phyloP scores from a whole-genome alignment of 176 grass and related monocot genomes.

The Aegilops speltoides region DNA sequence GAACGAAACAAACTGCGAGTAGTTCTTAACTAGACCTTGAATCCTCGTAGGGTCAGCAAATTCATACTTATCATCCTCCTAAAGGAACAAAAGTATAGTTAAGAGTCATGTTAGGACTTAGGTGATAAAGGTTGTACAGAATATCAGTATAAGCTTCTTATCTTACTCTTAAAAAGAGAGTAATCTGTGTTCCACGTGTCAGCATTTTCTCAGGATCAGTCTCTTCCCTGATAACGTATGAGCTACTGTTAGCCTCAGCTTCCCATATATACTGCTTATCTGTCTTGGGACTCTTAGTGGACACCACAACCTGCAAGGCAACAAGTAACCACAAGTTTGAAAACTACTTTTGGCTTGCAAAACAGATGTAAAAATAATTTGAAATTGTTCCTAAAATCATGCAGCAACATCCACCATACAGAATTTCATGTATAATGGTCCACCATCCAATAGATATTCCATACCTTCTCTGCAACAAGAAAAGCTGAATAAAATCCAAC shows the following conservation, averaged over 20 bases:
- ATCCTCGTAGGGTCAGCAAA: constrained; percentile 71
- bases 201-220: constrained; percentile 82
- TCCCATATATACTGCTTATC: constrained; percentile 96
- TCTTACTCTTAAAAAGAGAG: constrained; percentile 73
- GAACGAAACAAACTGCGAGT: constrained; percentile 92
- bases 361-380: background rate
- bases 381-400: background rate
- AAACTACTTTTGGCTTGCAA: background rate
- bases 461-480: constrained; percentile 80
- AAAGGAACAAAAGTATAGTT: constrained; percentile 29
- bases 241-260: constrained; percentile 84
- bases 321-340: background rate
- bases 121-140: background rate
- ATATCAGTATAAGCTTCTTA: background rate
- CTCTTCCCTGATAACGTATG: constrained; percentile 85
- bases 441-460: background rate
- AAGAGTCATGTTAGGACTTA: background rate
- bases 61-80: constrained; percentile 90
- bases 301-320: constrained; percentile 62
- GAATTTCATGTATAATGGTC: background rate
- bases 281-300: constrained; percentile 87
- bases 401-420: background rate
- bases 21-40: constrained; percentile 89
- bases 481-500: constrained; percentile 96
- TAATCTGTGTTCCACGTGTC: constrained; percentile 82